Evolutionary conservation across 2,329 filamentous ascomycete genomes (phyloP).

Genomic region (Fusarium dlaminii): DNA sequence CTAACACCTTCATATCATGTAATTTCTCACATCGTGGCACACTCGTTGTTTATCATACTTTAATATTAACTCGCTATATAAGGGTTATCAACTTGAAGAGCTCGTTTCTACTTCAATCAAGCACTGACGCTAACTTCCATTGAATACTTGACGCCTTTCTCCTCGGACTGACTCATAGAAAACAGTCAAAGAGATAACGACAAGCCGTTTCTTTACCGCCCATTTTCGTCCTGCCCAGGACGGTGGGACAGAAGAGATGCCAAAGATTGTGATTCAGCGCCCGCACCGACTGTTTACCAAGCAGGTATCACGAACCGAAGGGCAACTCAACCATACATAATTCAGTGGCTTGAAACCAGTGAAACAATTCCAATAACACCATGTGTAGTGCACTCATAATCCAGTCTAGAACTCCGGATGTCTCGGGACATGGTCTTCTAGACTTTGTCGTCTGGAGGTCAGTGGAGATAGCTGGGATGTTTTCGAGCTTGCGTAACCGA

Average conservation of each 20-base stretch:
- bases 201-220: background rate
- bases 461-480: background rate
- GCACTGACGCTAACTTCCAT: background rate
- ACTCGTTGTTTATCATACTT: rapidly evolving
- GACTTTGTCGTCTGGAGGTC: background rate
- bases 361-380: background rate
- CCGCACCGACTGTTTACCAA: background rate
- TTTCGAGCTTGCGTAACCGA: background rate
- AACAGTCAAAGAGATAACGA: background rate
- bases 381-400: background rate
- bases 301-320: background rate
- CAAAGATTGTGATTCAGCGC: background rate
- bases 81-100: too few species aligned
- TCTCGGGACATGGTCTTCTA: background rate
- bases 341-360: background rate
- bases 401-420: background rate
- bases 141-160: background rate
- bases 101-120: too few species aligned
- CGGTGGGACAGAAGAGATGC: too few species aligned
- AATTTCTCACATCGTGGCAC: too few species aligned
- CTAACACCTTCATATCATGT: too few species aligned
- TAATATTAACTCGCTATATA: background rate
- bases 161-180: background rate
- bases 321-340: background rate
- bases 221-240: background rate